Conservation (phyloP, 176 grass and related monocot genomes). For the Thinopyrum elongatum region DNA sequence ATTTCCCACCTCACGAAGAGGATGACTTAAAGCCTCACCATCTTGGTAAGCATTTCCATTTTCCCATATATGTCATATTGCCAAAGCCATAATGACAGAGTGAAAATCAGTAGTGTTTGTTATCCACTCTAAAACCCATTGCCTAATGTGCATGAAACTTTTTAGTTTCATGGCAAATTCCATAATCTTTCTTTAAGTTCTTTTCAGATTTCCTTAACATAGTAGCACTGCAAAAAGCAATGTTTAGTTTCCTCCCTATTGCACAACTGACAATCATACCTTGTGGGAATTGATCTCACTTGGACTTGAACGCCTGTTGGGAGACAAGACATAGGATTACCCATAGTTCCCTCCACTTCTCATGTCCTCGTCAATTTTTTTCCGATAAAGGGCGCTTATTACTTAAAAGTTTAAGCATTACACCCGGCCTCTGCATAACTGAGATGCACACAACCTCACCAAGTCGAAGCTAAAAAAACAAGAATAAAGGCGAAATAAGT, state of each 20-base stretch:
- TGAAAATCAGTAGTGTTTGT: background rate
- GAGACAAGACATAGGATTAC: background rate
- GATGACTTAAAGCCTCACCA: background rate
- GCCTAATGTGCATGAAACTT: background rate
- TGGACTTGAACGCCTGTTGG: background rate
- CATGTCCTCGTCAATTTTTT: background rate
- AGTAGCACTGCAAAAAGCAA: background rate
- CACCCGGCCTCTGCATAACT: too few species aligned
- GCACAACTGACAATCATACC: background rate
- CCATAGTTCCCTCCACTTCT: background rate
- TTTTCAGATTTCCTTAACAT: background rate
- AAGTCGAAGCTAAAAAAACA: too few species aligned
- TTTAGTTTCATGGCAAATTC: background rate
- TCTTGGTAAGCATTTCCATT: background rate
- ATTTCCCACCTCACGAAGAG: background rate
- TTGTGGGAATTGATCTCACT: background rate
- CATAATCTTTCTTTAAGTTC: too few species aligned
- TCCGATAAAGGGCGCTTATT: too few species aligned
- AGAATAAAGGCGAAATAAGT: too few species aligned
- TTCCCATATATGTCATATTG: too few species aligned
- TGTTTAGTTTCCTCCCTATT: background rate
- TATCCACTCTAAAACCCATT: background rate
- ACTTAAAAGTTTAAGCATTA: too few species aligned
- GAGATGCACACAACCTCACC: too few species aligned
- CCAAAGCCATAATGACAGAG: background rate